phyloP scores from a whole-genome alignment of 208 protist genomes.

The Naegleria gruberi region DNA sequence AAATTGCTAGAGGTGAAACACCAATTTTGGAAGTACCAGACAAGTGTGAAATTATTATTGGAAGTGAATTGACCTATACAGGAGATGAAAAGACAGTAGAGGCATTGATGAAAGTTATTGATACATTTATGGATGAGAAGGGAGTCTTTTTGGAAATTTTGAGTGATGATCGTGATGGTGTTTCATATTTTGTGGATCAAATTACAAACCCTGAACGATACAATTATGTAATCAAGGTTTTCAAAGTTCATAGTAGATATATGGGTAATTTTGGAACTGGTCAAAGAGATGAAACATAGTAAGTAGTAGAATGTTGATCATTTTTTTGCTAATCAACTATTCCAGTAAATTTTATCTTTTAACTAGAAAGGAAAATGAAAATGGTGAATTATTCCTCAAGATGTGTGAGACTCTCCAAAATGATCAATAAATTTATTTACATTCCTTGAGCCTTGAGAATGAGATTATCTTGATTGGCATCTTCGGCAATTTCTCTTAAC shows the following conservation, averaged over 20 bases:
- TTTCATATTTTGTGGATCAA: not conserved
- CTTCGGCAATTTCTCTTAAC: not conserved
- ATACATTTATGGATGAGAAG: not conserved
- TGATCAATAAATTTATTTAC: not conserved
- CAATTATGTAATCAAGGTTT: not conserved
- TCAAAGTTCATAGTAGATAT: not conserved
- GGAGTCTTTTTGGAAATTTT: slow-evolving; percentile 4
- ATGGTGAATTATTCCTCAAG: not conserved
- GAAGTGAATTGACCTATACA: not conserved
- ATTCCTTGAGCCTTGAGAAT: not conserved
- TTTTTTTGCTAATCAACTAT: too few species aligned
- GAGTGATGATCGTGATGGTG: slow-evolving; percentile 8
- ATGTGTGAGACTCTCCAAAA: not conserved
- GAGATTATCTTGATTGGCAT: not conserved
- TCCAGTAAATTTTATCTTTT: not conserved
- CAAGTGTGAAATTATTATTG: slow-evolving; percentile 6
- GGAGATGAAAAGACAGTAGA: not conserved
- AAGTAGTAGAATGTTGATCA: not conserved
- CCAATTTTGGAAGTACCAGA: not conserved
- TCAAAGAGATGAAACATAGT: not conserved
- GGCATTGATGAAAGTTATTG: not conserved
- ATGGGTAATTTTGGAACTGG: slow-evolving; percentile 3
- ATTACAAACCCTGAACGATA: not conserved
- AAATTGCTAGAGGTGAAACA: not conserved
- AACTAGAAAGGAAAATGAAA: not conserved